A percentile compares a stretch with the other conserved stretches of the same genome.
phyloP scores from a whole-genome alignment of 371 early-diverging fungal species.

The Mortierella sp. region DNA sequence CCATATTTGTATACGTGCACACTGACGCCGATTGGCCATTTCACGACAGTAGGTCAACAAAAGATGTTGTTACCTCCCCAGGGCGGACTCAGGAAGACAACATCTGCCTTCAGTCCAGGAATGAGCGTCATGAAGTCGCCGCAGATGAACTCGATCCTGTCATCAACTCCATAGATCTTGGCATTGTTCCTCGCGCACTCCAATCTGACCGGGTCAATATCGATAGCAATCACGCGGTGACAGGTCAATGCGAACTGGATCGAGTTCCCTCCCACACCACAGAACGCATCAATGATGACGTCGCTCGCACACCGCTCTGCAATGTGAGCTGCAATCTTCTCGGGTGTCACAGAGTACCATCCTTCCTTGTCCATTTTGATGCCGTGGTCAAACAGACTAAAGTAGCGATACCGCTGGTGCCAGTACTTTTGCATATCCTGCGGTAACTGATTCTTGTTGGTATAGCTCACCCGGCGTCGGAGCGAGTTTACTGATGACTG shows the following conservation, averaged over 20 bases:
- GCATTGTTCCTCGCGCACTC: slow-evolving; percentile 91
- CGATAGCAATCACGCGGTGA: slow-evolving; percentile 92
- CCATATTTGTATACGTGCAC: no score
- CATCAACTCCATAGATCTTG: slow-evolving; percentile 87
- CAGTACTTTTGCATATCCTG: slow-evolving; percentile 78
- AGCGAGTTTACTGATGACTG: slow-evolving; percentile 18
- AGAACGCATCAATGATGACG: slow-evolving; percentile 92
- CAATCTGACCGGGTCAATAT: slow-evolving; percentile 85
- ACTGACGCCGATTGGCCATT: no score
- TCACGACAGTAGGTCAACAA: background rate
- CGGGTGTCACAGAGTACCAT: slow-evolving; percentile 98
- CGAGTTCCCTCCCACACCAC: slow-evolving; percentile 96
- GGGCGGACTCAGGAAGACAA: slow-evolving; percentile 93
- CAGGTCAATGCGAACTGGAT: slow-evolving; percentile 94
- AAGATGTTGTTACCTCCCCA: slow-evolving; percentile 82
- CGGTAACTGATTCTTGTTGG: slow-evolving; percentile 46
- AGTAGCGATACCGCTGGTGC: slow-evolving; percentile 84
- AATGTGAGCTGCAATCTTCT: slow-evolving; percentile 86
- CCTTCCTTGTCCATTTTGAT: slow-evolving; percentile 89
- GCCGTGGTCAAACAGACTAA: slow-evolving; percentile 87
- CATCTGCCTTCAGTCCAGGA: slow-evolving; percentile 81
- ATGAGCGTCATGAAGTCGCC: slow-evolving; percentile 86
- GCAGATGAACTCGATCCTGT: slow-evolving; percentile 91
- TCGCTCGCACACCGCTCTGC: slow-evolving; percentile 79
- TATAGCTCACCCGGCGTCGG: slow-evolving; percentile 29